Evolutionary conservation across 2,329 filamentous ascomycete genomes (phyloP).

Genomic region (Daldinia eschscholtzii): DNA sequence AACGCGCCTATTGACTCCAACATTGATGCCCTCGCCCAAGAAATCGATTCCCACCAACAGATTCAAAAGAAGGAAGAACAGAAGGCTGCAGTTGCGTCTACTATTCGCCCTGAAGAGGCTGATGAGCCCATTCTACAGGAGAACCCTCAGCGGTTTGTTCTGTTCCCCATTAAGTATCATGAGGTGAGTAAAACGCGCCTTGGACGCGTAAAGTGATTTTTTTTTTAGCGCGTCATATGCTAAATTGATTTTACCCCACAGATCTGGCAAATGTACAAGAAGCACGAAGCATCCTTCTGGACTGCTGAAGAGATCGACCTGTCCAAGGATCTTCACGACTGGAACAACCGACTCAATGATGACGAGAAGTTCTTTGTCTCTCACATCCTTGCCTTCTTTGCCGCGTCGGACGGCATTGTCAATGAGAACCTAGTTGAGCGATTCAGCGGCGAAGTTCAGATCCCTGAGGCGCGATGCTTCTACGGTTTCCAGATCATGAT

Average conservation of each 20-base stretch:
- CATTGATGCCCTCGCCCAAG: slow-evolving; percentile 65
- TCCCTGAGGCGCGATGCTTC: slow-evolving; percentile 98
- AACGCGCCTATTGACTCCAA: slow-evolving; percentile 71
- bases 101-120: slow-evolving; percentile 76
- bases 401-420: slow-evolving; percentile 98
- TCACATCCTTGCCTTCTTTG: slow-evolving; percentile 98
- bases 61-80: slow-evolving; percentile 60
- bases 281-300: slow-evolving; percentile 99
- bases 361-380: slow-evolving; percentile 99
- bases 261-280: slow-evolving; percentile 99
- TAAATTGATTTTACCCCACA: slow-evolving; percentile 60
- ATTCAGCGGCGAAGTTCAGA: slow-evolving; percentile 96
- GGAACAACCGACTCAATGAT: slow-evolving; percentile 97
- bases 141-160: slow-evolving; percentile 94
- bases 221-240: slow-evolving; percentile 48
- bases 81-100: slow-evolving; percentile 59
- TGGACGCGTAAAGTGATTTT: slow-evolving; percentile 77
- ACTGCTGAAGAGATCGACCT: slow-evolving; percentile 99
- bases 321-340: slow-evolving; percentile 98
- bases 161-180: slow-evolving; percentile 99
- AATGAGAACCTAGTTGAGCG: slow-evolving; percentile 99
- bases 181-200: slow-evolving; percentile 79
- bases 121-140: slow-evolving; percentile 94
- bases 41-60: slow-evolving; percentile 73
- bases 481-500: slow-evolving; percentile 99